Evolutionary conservation across 768 basidiomycete species (phyloP).

Genomic region (Psilocybe tampanensis): DNA sequence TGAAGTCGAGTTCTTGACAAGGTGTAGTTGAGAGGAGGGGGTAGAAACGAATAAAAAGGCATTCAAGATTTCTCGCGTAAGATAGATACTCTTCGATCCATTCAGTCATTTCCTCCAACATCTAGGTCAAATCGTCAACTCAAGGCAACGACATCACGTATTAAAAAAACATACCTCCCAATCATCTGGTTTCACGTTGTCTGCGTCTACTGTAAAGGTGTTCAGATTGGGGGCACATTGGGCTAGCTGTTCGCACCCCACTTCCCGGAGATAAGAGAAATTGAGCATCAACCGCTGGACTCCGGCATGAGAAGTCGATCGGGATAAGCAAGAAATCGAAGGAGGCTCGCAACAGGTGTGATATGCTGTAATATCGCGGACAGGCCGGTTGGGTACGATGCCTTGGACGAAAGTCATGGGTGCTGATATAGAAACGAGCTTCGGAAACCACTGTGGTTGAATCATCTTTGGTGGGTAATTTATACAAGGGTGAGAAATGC

Average conservation of each 20-base stretch:
- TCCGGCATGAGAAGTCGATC: conserved; percentile 17
- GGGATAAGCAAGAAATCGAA: conserved; percentile 19
- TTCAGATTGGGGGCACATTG: conserved; percentile 15
- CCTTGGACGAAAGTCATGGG: conserved; percentile 22
- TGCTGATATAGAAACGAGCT: conserved; percentile 19
- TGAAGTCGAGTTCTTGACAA: conserved; percentile 26
- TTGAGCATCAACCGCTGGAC: conserved; percentile 22
- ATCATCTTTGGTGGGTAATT: conserved; percentile 3
- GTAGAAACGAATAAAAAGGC: conserved; percentile 24
- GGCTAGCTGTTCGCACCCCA: conserved; percentile 17
- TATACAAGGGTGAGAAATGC: conserved; percentile 2
- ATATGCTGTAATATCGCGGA: conserved; percentile 17
- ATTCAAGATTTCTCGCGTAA: conserved; percentile 14
- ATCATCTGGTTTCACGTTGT: conserved; percentile 22
- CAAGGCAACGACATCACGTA: background rate
- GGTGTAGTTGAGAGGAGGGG: conserved; percentile 19
- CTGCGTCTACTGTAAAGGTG: conserved; percentile 21
- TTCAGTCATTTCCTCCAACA: conserved; percentile 22
- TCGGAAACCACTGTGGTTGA: conserved; percentile 10
- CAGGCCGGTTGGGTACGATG: conserved; percentile 22
- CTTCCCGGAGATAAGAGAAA: conserved; percentile 15
- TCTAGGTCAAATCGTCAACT: conserved; percentile 6
- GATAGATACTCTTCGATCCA: conserved; percentile 26
- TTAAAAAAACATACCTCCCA: conserved; percentile 12
- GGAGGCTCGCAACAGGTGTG: conserved; percentile 4